Conservation (phyloP, 148 eudicot species). For the Oxyria digyna region DNA sequence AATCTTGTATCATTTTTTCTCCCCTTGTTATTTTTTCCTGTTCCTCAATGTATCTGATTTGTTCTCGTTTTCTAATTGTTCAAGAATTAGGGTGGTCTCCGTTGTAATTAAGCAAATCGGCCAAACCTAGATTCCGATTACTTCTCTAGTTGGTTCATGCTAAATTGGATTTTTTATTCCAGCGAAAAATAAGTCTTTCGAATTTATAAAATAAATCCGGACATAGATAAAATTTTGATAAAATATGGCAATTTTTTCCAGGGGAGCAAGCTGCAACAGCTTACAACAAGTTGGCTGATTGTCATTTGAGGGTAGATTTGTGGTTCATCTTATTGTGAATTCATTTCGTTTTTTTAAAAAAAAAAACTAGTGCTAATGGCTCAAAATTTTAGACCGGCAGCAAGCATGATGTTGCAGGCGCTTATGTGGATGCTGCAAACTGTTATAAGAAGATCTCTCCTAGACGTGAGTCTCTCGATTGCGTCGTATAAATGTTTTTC, state of each 20-base stretch:
- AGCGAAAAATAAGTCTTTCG: too few relatives aligned
- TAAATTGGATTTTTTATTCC: neutral
- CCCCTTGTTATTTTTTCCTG: neutral
- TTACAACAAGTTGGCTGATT: conserved; percentile 27
- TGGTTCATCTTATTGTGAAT: neutral
- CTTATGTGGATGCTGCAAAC: conserved; percentile 34
- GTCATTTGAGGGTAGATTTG: conserved; percentile 25
- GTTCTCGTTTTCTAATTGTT: too few relatives aligned
- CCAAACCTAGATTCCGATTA: neutral
- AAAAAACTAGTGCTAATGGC: neutral
- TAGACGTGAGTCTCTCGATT: conserved; percentile 15
- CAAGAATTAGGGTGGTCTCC: too few relatives aligned
- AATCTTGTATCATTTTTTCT: conserved; percentile 27
- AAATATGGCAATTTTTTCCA: neutral
- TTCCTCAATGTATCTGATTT: neutral
- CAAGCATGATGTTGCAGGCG: conserved; percentile 28
- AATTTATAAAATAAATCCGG: neutral
- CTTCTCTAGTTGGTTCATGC: neutral
- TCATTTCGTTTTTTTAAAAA: neutral
- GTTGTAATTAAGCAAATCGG: neutral
- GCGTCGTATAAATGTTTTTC: neutral
- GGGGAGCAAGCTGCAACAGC: conserved; percentile 39
- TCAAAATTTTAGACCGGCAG: conserved; percentile 15
- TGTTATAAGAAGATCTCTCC: conserved; percentile 32
- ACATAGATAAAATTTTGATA: neutral